These are phyloP conservation scores for Pseudomonodictys pantanalensis DNA, from an alignment of 495 filamentous ascomycete genomes.

Conservation along the genomic window DNA sequence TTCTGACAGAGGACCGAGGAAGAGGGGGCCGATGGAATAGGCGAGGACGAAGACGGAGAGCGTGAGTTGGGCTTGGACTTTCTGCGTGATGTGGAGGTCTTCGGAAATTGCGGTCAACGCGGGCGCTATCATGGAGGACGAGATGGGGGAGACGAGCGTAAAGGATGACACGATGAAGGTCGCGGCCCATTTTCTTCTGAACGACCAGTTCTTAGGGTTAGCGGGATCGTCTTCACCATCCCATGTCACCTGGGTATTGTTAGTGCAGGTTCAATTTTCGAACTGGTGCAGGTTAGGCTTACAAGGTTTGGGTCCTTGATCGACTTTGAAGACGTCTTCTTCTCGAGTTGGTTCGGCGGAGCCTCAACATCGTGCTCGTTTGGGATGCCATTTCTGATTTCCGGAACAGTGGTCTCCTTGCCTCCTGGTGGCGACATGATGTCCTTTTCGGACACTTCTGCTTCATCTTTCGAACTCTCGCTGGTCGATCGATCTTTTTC, in stretches of 20 bases:
- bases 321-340: conserved; percentile 35
- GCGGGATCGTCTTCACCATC: conserved; percentile 41
- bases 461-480: conserved; percentile 6
- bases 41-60: conserved; percentile 74
- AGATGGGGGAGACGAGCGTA: conserved; percentile 71
- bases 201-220: conserved; percentile 46
- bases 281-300: neutral
- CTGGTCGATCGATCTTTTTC: conserved; percentile 10
- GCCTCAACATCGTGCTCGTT: conserved; percentile 39
- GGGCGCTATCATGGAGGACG: conserved; percentile 72
- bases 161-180: conserved; percentile 47
- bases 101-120: conserved; percentile 53
- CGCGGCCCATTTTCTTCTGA: conserved; percentile 63
- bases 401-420: conserved; percentile 28
- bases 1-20: conserved; percentile 44
- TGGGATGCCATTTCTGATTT: conserved; percentile 34
- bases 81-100: conserved; percentile 60
- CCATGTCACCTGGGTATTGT: conserved; percentile 36
- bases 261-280: neutral
- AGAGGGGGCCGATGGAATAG: conserved; percentile 59
- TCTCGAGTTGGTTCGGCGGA: conserved; percentile 26
- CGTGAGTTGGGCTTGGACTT: conserved; percentile 56
- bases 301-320: conserved; percentile 42
- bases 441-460: conserved; percentile 23
- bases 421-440: neutral